These are phyloP conservation scores for Taphrina communis DNA, from an alignment of 1,139 yeast species.

Conservation along the genomic window DNA sequence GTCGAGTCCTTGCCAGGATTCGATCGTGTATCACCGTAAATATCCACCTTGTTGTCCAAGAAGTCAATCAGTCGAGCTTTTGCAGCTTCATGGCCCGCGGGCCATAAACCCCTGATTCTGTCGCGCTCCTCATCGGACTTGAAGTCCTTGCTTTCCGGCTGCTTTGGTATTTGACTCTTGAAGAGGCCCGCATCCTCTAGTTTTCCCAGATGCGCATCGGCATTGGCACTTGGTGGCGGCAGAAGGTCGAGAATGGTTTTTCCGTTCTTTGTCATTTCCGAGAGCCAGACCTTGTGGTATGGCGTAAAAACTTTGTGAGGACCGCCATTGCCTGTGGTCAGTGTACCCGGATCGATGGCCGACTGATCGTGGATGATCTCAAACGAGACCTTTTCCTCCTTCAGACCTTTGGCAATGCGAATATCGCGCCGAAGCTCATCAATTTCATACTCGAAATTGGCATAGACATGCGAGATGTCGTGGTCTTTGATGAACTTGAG, in stretches of 20 bases:
- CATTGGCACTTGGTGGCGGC: constrained; percentile 41
- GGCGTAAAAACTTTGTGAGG: constrained; percentile 63
- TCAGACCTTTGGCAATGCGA: constrained; percentile 47
- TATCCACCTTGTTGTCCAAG: constrained; percentile 49
- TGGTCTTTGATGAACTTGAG: constrained; percentile 47
- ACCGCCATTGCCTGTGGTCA: constrained; percentile 57
- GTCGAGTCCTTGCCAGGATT: constrained; percentile 50
- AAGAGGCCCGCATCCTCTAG: constrained; percentile 43
- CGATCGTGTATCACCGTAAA: constrained; percentile 52
- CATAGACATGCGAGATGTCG: constrained; percentile 53
- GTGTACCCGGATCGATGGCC: constrained; percentile 57
- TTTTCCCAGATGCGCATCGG: constrained; percentile 38
- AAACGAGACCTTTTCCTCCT: constrained; percentile 49
- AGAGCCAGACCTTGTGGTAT: constrained; percentile 60
- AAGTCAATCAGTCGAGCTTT: constrained; percentile 51
- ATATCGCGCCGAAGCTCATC: constrained; percentile 59
- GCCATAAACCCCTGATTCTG: constrained; percentile 50
- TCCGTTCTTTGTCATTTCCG: constrained; percentile 44
- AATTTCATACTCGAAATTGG: constrained; percentile 60
- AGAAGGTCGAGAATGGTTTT: constrained; percentile 46
- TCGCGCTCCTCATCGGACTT: constrained; percentile 37
- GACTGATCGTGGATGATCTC: constrained; percentile 58
- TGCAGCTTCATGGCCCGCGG: constrained; percentile 56
- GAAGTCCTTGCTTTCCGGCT: constrained; percentile 44
- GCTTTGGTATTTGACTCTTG: constrained; percentile 44